These are phyloP conservation scores for Globisporangium spinosum DNA, from an alignment of 352 stramenopile species.

Conservation along the genomic window DNA sequence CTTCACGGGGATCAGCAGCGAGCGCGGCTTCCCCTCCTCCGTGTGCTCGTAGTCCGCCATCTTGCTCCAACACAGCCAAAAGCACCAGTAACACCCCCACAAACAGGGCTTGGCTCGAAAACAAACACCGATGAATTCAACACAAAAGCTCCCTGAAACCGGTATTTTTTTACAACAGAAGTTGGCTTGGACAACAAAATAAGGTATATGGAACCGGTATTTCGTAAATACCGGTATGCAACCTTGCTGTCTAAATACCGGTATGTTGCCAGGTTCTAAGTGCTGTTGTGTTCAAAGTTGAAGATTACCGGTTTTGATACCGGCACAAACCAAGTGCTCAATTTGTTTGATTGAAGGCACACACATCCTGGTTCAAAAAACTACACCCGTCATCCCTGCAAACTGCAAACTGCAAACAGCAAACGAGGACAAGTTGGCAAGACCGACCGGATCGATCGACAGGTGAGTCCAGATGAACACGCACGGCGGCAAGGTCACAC, in stretches of 20 bases:
- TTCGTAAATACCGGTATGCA: conserved; percentile 1
- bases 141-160: conserved; percentile 1
- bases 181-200: too few relatives aligned
- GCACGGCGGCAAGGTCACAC: conserved; percentile 24
- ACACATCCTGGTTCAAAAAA: background rate
- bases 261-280: too few relatives aligned
- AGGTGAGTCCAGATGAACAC: background rate
- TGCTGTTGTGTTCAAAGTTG: background rate
- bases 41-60: conserved; percentile 21
- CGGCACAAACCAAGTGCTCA: background rate
- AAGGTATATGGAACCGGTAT: background rate
- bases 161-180: background rate
- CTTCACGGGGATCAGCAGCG: conserved; percentile 89
- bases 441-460: too few relatives aligned
- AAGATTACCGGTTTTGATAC: background rate
- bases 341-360: background rate
- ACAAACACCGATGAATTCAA: background rate
- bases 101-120: background rate
- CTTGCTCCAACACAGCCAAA: conserved; percentile 17
- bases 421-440: background rate
- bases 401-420: background rate
- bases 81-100: conserved; percentile 4
- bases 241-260: too few relatives aligned
- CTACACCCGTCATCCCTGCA: background rate
- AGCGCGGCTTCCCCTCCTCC: conserved; percentile 41